These are phyloP conservation scores for Endocladia muricata DNA, from an alignment of 31 red algal species.

Conservation along the genomic window DNA sequence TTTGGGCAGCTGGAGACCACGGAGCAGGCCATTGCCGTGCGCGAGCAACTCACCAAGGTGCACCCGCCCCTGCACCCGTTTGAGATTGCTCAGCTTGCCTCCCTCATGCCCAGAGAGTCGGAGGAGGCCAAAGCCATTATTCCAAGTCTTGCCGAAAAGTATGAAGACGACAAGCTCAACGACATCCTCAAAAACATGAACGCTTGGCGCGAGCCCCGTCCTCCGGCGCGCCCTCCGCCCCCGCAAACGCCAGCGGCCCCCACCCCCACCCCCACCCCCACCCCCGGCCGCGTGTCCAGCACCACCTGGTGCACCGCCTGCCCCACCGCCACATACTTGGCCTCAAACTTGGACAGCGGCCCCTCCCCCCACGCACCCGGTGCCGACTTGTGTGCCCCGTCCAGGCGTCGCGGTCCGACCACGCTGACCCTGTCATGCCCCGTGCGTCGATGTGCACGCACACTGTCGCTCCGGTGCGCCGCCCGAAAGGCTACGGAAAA, in stretches of 20 bases:
- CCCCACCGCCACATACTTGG: not conserved
- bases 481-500: constrained; percentile 20
- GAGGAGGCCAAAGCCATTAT: constrained; percentile 86
- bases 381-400: not conserved
- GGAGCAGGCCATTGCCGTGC: constrained; percentile 56
- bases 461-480: not conserved
- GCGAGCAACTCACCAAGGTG: constrained; percentile 53
- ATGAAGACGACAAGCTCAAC: constrained; percentile 71
- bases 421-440: not conserved
- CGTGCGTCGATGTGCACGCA: not conserved
- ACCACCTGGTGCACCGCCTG: not conserved
- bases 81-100: constrained; percentile 77
- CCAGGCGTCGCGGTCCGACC: not conserved
- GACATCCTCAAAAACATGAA: constrained; percentile 73
- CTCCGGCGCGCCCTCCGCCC: not conserved
- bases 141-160: constrained; percentile 55
- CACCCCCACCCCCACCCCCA: not conserved
- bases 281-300: not conserved
- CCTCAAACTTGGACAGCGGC: constrained; percentile 19
- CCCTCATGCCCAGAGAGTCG: constrained; percentile 59
- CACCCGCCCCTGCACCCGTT: constrained; percentile 56
- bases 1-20: constrained; percentile 66
- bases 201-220: constrained; percentile 12
- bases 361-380: not conserved
- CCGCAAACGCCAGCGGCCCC: not conserved